Base-by-base conservation (phyloP, 768 basidiomycete genomes). In the Boletus eberwhitei region DNA sequence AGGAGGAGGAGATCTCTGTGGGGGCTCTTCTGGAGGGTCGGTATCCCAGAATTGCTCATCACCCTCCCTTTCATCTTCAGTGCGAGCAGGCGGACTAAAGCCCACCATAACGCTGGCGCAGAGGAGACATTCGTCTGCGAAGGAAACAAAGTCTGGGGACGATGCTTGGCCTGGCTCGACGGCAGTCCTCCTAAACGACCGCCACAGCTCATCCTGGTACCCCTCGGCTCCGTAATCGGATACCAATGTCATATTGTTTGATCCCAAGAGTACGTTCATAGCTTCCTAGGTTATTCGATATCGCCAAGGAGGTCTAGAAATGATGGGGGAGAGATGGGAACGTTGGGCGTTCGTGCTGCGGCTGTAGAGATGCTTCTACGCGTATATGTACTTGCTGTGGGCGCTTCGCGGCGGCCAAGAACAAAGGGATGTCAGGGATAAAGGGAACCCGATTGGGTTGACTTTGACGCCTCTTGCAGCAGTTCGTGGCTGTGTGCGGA, bases 101-200 rank as follows among this genome's bases (percentile, higher is more conserved):
- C 22, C 11, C 43, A 11, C 39, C 37, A 53, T 19, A 22, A 71
- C 65, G 14, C 56, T 45, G 21, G 70, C 64, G 14, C 53, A 71
- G 31, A 72, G 49, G 22, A 71, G 61, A 49, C 70, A 71, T 7
- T 71, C 71, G 36, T 66, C 62, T 41, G 58, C 59, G 31, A 71
- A 71, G 31, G 64, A 62, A 39, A 22, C 1, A 11, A 71, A 38
- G 13, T 52, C 48, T n/a, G 64, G 64, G 12, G 50, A 35, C 4
- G 67, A 55, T 7, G 59, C 62, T 48, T 73, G 71, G 16, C 54
- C 43, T 6, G 70, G 60, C 31, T 71, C 71, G 34, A 71, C 58
- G 12, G 71, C 60, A 5, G 55, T 62, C 22, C 43, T 56, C 48
- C 40, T 60, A 11, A 73, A 55, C 35, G 45, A 44, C 5, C 51